These are phyloP conservation scores for Xylaria cubensis DNA, from an alignment of 495 filamentous ascomycete species.

Conservation along the genomic window DNA sequence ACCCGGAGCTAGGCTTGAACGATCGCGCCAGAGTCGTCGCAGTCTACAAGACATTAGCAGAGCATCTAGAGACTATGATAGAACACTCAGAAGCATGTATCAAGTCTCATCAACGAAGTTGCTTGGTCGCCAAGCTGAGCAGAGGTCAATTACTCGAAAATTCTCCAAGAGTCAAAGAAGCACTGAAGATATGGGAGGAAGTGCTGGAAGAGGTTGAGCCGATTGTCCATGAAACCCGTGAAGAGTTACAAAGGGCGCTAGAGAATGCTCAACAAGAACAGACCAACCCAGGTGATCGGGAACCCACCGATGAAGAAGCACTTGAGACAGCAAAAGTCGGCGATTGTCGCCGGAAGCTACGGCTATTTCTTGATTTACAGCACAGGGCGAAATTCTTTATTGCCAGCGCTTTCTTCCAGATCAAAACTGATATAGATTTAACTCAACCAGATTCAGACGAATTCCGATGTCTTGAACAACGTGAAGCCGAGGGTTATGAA, in stretches of 20 bases:
- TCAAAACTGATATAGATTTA: slow-evolving; percentile 70
- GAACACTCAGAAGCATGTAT: slow-evolving; percentile 73
- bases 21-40: slow-evolving; percentile 63
- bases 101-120: slow-evolving; percentile 68
- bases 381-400: slow-evolving; percentile 86
- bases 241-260: slow-evolving; percentile 62
- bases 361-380: slow-evolving; percentile 76
- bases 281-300: slow-evolving; percentile 43
- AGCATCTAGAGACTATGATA: slow-evolving; percentile 89
- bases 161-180: slow-evolving; percentile 56
- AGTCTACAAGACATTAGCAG: slow-evolving; percentile 68
- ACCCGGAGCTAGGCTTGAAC: slow-evolving; percentile 72
- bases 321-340: slow-evolving; percentile 39
- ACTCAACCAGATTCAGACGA: slow-evolving; percentile 69
- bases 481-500: slow-evolving; percentile 77
- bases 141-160: slow-evolving; percentile 80
- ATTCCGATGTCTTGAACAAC: slow-evolving; percentile 67
- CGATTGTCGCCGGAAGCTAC: slow-evolving; percentile 69
- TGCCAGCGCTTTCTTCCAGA: slow-evolving; percentile 81
- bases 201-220: slow-evolving; percentile 60
- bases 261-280: slow-evolving; percentile 49
- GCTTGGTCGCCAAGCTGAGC: slow-evolving; percentile 65
- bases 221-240: slow-evolving; percentile 69
- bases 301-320: slow-evolving; percentile 36
- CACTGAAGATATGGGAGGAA: slow-evolving; percentile 70